These are phyloP conservation scores for Suillus subluteus DNA, from an alignment of 768 basidiomycete genomes.

Conservation along the genomic window DNA sequence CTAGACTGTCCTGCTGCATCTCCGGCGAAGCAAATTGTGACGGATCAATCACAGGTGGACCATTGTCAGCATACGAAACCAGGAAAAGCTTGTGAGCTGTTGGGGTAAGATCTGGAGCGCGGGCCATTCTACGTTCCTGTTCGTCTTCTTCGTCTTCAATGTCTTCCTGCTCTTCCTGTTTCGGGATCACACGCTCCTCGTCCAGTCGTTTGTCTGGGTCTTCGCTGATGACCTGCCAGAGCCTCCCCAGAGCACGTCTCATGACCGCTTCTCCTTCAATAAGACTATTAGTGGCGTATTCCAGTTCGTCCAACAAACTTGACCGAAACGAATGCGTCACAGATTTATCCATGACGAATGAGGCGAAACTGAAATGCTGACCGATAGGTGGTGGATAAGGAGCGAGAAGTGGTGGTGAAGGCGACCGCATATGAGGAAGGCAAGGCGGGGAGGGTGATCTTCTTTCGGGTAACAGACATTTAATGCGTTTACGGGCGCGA, in stretches of 20 bases:
- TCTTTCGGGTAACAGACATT: slow-evolving; percentile 62
- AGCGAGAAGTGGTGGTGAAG: slow-evolving; percentile 76
- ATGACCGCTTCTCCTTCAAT: slow-evolving; percentile 82
- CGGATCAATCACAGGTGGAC: slow-evolving; percentile 52
- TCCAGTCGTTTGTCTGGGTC: slow-evolving; percentile 49
- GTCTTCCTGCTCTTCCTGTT: slow-evolving; percentile 71
- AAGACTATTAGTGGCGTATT: slow-evolving; percentile 79
- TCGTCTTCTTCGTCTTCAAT: slow-evolving; percentile 42
- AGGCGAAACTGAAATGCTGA: slow-evolving; percentile 77
- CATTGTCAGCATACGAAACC: slow-evolving; percentile 50
- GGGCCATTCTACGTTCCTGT: slow-evolving; percentile 49
- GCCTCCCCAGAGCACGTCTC: slow-evolving; percentile 71
- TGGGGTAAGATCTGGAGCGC: slow-evolving; percentile 70
- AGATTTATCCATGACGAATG: slow-evolving; percentile 85
- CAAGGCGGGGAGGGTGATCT: slow-evolving; percentile 74
- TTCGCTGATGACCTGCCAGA: slow-evolving; percentile 84
- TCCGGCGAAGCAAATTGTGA: slow-evolving; percentile 69
- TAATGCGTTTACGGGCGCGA: slow-evolving; percentile 80
- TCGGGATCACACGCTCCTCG: slow-evolving; percentile 55
- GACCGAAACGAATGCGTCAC: slow-evolving; percentile 86
- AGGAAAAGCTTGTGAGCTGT: slow-evolving; percentile 71
- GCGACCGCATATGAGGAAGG: slow-evolving; percentile 76
- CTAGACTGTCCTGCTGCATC: slow-evolving; percentile 68
- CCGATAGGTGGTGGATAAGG: slow-evolving; percentile 72
- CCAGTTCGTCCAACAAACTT: slow-evolving; percentile 74